phyloP scores from a whole-genome alignment of 352 stramenopile genomes.

The Phytophthora sp. region DNA sequence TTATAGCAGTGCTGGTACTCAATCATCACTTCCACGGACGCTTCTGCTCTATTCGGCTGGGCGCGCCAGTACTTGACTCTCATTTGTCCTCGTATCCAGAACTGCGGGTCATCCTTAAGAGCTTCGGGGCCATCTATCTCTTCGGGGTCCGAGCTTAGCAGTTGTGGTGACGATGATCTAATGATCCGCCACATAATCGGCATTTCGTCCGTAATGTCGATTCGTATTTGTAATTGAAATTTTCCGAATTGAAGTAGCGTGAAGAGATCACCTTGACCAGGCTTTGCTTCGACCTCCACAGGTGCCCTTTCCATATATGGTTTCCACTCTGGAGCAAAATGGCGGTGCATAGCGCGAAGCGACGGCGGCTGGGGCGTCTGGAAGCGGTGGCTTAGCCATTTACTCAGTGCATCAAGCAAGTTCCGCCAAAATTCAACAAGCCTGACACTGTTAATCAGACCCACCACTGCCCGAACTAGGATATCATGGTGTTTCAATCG shows the following conservation, averaged over 20 bases:
- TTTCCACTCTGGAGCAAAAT: slow-evolving; percentile 52
- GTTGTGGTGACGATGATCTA: slow-evolving; percentile 23
- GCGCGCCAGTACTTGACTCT: slow-evolving; percentile 41
- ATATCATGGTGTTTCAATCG: slow-evolving; percentile 29
- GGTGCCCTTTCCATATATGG: slow-evolving; percentile 31
- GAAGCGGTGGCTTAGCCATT: slow-evolving; percentile 31
- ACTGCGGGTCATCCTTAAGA: slow-evolving; percentile 30
- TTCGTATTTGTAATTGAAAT: slow-evolving; percentile 53
- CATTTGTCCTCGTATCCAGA: slow-evolving; percentile 47
- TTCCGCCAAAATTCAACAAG: slow-evolving; percentile 58
- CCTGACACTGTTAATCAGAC: slow-evolving; percentile 50
- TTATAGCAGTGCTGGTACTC: slow-evolving; percentile 41
- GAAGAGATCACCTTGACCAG: slow-evolving; percentile 22
- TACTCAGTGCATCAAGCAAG: slow-evolving; percentile 36
- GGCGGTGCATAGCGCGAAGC: slow-evolving; percentile 48
- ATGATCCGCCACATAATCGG: slow-evolving; percentile 63
- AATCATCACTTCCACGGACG: slow-evolving; percentile 32
- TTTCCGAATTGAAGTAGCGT: slow-evolving; percentile 41
- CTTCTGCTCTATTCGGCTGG: slow-evolving; percentile 6
- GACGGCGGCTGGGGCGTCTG: slow-evolving; percentile 31
- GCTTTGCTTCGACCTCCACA: slow-evolving; percentile 21
- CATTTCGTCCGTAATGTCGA: slow-evolving; percentile 35
- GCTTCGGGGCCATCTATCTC: background rate
- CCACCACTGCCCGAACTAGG: slow-evolving; percentile 43
- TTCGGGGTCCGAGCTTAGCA: slow-evolving; percentile 17